Base-by-base conservation (phyloP, 192 early-diverging fungal genomes). In the Linnemannia schmuckeri region DNA sequence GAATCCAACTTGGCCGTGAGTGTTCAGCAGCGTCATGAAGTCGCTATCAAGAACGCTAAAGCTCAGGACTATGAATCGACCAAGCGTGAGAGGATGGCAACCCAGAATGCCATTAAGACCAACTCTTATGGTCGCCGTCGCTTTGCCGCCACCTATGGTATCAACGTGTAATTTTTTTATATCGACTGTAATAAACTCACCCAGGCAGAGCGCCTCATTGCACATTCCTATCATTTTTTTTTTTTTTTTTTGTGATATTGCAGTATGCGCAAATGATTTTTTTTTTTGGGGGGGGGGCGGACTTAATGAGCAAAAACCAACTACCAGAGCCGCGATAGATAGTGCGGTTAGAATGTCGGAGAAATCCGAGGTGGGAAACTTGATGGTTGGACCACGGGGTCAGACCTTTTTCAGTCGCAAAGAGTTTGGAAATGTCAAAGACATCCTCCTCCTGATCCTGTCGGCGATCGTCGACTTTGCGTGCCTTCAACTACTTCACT, bases 31-130 rank as follows among this genome's bases (percentile, higher is more conserved):
- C 38, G 81, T 40, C 8, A 61, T 0, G 44, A 74, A 6, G 63
- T 78, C 8, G 76, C 79, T 6, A 3, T 35, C 9, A 70, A 71
- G 76, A 71, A 24, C 13, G 70, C 75, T 18, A 75, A 57, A 20
- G 35, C 85, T 1, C 85, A 87, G 27, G 9, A 78, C 20, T 81
- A 72, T 41, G 85, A 87, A 47, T 68, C 76, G 12, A 68, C n/a
- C 22, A 81, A 78, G 61, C 85, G 85, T 15, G 47, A 73, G 22
- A 77, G 49, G 40, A 57, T 76, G 27, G 61, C 85, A 0, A 87
- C 73, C 30, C 68, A 49, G 6, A 37, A 78, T 17, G 33, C 41
- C 41, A 9, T 52, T 10, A 78, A 57, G 46, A 18, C 80, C 52
- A 87, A 87, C 35, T 2, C 2, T 22, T 24, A 69, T 44, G 71